A percentile compares a stretch with the other conserved stretches of the same genome.
Conservation (phyloP, 805 yeast species). For the Nakazawaea holstii region DNA sequence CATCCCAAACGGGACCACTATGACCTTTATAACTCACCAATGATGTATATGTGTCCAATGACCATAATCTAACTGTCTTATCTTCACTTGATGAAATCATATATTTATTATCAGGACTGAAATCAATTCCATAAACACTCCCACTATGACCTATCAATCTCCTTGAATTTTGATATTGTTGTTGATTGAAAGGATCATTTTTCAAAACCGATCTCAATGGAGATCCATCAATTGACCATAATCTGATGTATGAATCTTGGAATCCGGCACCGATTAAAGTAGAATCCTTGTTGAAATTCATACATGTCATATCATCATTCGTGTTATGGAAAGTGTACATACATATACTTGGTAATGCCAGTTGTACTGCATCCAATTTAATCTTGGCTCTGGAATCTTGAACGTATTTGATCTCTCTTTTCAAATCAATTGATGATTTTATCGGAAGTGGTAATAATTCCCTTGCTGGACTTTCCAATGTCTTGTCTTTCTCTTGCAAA, state of each 20-base stretch:
- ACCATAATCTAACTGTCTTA: conserved; percentile 89
- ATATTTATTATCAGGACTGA: conserved; percentile 84
- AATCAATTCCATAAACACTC: conserved; percentile 84
- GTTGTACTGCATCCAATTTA: conserved; percentile 62
- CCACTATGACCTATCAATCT: conserved; percentile 90
- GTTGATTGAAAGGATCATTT: conserved; percentile 42
- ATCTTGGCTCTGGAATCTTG: conserved; percentile 79
- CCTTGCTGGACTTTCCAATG: conserved; percentile 64
- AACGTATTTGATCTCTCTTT: conserved; percentile 69
- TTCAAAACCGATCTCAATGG: conserved; percentile 62
- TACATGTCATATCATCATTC: conserved; percentile 77
- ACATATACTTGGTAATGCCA: conserved; percentile 89
- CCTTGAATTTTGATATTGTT: conserved; percentile 28
- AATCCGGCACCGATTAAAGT: conserved; percentile 91
- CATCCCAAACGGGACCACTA: conserved; percentile 97
- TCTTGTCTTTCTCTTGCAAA: conserved; percentile 44
- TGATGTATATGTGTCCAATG: conserved; percentile 83
- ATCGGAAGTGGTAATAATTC: conserved; percentile 84
- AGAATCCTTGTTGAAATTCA: conserved; percentile 84
- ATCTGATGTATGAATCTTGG: conserved; percentile 82
- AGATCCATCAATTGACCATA: conserved; percentile 92
- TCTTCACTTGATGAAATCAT: conserved; percentile 85
- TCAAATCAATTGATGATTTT: conserved; percentile 73
- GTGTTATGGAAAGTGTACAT: conserved; percentile 98
- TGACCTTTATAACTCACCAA: conserved; percentile 95